phyloP scores from a whole-genome alignment of 371 early-diverging fungal genomes.

The Mortierella polycephala region DNA sequence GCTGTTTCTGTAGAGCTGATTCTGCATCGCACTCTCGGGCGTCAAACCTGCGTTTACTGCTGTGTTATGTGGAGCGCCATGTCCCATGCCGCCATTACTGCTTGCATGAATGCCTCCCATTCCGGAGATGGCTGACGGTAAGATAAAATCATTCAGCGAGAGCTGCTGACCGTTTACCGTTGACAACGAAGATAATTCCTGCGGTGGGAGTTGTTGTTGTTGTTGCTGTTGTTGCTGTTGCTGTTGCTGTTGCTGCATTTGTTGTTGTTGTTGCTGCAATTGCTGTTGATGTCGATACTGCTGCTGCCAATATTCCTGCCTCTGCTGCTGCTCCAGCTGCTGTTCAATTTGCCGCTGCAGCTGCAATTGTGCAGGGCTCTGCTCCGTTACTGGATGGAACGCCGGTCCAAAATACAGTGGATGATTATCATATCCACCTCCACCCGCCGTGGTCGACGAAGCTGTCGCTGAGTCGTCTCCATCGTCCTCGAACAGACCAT shows the following conservation, averaged over 20 bases:
- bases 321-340: constrained; percentile 48
- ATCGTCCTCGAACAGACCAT: constrained; percentile 12
- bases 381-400: constrained; percentile 43
- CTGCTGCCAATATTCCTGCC: constrained; percentile 29
- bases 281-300: constrained; percentile 31
- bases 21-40: constrained; percentile 17
- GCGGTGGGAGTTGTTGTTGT: constrained; percentile 2
- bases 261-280: constrained; percentile 17
- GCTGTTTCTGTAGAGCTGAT: constrained; percentile 44
- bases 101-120: constrained; percentile 22
- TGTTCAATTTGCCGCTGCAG: constrained; percentile 51
- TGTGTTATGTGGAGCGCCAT: not conserved
- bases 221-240: constrained; percentile 4
- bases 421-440: constrained; percentile 21
- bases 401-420: constrained; percentile 50
- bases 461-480: constrained; percentile 6
- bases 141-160: constrained; percentile 32
- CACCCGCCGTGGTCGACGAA: not conserved
- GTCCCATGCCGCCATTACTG: too few species aligned
- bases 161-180: constrained; percentile 17
- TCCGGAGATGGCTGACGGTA: constrained; percentile 43
- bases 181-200: constrained; percentile 8
- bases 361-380: constrained; percentile 44
- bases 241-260: not conserved
- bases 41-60: not conserved